A percentile compares a stretch with the other conserved stretches of the same genome.
Evolutionary conservation across 2,329 filamentous ascomycete genomes (phyloP).

Genomic region (Xylariaceae sp.): DNA sequence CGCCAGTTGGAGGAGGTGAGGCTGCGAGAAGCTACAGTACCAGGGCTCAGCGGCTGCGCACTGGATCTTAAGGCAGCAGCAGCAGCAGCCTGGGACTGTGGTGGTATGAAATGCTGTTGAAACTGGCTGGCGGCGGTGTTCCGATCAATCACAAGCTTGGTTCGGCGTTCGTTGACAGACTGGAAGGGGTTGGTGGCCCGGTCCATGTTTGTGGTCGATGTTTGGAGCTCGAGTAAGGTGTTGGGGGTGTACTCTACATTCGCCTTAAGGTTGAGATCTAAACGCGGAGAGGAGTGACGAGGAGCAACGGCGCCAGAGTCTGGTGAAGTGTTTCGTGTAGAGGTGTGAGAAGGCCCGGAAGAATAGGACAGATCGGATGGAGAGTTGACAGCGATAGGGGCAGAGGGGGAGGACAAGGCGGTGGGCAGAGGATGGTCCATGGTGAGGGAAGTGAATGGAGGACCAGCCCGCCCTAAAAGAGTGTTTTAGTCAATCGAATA

Average conservation of each 20-base stretch:
- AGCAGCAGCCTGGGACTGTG: not conserved
- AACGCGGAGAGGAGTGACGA: constrained; percentile 16
- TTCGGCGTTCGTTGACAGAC: constrained; percentile 24
- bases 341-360: constrained; percentile 21
- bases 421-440: constrained; percentile 20
- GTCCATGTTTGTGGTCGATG: constrained; percentile 19
- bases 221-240: constrained; percentile 11
- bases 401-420: constrained; percentile 8
- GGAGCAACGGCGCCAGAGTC: constrained; percentile 7
- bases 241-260: constrained; percentile 18
- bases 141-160: constrained; percentile 21
- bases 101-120: constrained; percentile 4
- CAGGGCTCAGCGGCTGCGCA: constrained; percentile 8
- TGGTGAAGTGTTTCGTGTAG: constrained; percentile 24
- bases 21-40: constrained; percentile 10
- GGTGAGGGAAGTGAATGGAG: constrained; percentile 9
- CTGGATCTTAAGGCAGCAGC: constrained; percentile 6
- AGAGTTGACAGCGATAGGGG: constrained; percentile 16
- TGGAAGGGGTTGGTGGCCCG: constrained; percentile 20
- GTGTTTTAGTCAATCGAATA: constrained; percentile 13
- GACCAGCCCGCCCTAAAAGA: constrained; percentile 6
- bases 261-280: constrained; percentile 15
- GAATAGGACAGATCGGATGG: constrained; percentile 26
- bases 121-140: constrained; percentile 5
- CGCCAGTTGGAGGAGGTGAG: constrained; percentile 28